A percentile compares a stretch with the other conserved stretches of the same genome.
Evolutionary conservation across 495 filamentous ascomycete species (phyloP).

Genomic region (Penicillium bovifimosum): DNA sequence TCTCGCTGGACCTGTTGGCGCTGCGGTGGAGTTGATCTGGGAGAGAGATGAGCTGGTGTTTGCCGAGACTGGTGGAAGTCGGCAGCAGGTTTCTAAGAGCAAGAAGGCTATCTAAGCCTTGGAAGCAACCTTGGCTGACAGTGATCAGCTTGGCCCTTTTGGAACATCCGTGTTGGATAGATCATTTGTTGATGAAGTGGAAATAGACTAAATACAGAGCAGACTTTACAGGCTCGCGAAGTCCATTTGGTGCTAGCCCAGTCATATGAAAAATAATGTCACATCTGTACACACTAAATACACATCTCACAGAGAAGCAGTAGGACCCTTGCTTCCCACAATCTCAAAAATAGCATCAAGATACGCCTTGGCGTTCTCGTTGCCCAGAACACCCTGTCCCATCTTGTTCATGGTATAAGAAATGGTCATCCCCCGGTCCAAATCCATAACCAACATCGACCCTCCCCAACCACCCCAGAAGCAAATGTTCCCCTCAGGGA

Average conservation of each 20-base stretch:
- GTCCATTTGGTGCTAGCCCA: too few species aligned
- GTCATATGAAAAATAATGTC: too few species aligned
- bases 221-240: too few species aligned
- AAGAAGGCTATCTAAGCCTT: slow-evolving; percentile 25
- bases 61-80: slow-evolving; percentile 21
- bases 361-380: slow-evolving; percentile 26
- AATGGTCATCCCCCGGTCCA: slow-evolving; percentile 36
- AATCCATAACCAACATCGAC: slow-evolving; percentile 39
- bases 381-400: slow-evolving; percentile 25
- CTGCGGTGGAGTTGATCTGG: slow-evolving; percentile 50
- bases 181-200: background rate
- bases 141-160: background rate
- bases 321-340: background rate
- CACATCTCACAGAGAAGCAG: background rate
- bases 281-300: background rate
- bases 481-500: slow-evolving; percentile 29
- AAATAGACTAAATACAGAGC: too few species aligned
- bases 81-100: slow-evolving; percentile 13
- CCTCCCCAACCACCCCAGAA: slow-evolving; percentile 45
- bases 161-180: background rate
- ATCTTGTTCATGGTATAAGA: slow-evolving; percentile 44
- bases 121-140: background rate
- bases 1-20: slow-evolving; percentile 46
- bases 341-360: slow-evolving; percentile 32
- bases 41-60: slow-evolving; percentile 50